Evolutionary conservation across 139 green algal species (phyloP), one percentile per base, ranked within the genome.

Genomic region (Diplosphaera chodatii): DNA sequence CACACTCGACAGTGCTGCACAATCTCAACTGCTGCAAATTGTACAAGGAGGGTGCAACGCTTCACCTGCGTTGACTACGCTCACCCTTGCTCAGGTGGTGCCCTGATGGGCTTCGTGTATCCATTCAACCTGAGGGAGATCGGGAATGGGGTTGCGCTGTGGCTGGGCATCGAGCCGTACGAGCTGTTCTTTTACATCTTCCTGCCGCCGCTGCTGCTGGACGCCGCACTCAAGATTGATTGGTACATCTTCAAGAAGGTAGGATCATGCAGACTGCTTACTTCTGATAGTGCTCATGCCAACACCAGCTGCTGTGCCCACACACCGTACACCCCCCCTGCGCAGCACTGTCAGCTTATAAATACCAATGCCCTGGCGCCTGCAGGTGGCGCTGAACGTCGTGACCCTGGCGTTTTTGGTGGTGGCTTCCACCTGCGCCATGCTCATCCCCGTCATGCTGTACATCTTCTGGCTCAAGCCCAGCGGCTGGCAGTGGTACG

Each of bases 131-230:
- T 92, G 40, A 71, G 77, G 5, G 65, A 90, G 31, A 76, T 95
- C 18, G 79, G 79, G 40, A 97, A 97, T 70, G 72, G 80, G 23
- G 82, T 94, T 5, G 56, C 83, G 6, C 75, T 94, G 2, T 97
- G 91, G 90, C 80, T 94, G 72, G 88, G 90, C 63, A 91, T 93
- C 40, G 59, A 84, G 65, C 90, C 90, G 0, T 73, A 81, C 34
- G 85, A 90, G 63, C 80, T 93, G 37, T 96, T 96, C 77, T 89
- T 95, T 64, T 96, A 90, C 59, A 82, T 92, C 30, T 97, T 97
- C 74, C 77, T 97, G 73, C 91, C 91, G 18, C 87, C 88, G 13
- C 76, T 91, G 71, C 68, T 91, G 29, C 66, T 91, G 56, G 88
- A 93, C 59, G 72, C 81, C 20, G 79, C 85, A 1, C 76, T 89